Evolutionary conservation across 2,329 filamentous ascomycete genomes (phyloP).

Genomic region (Rosellinia necatrix): DNA sequence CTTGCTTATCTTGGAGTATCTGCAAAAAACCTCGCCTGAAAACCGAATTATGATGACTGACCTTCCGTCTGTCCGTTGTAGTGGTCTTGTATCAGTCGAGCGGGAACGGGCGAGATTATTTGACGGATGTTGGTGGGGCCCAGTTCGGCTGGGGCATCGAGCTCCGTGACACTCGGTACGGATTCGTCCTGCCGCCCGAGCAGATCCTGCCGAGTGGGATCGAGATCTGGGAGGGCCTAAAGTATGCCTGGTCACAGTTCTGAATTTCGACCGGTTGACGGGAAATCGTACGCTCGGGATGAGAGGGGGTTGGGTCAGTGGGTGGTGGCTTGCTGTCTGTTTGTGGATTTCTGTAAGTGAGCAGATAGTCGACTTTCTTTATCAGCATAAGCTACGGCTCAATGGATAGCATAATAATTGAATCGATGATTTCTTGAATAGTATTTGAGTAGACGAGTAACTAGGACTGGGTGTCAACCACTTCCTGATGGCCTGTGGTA

Average conservation of each 20-base stretch:
- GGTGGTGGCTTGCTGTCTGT: not conserved
- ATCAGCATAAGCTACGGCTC: no score
- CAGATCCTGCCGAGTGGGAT: constrained; percentile 45
- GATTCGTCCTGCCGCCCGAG: constrained; percentile 45
- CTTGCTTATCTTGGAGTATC: not conserved
- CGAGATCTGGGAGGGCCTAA: constrained; percentile 42
- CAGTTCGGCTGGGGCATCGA: constrained; percentile 49
- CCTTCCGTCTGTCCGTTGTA: not conserved
- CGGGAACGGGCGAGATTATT: constrained; percentile 36
- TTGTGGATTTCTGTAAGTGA: not conserved
- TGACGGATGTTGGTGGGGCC: constrained; percentile 36
- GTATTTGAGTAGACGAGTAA: no score
- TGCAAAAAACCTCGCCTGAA: no score
- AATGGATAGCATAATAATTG: no score
- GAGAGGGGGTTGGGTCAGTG: no score
- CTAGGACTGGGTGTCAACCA: no score
- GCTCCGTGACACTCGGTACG: constrained; percentile 43
- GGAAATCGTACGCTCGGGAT: no score
- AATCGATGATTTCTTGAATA: no score
- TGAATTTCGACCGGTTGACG: no score
- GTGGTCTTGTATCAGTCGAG: constrained; percentile 37
- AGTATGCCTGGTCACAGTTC: constrained; percentile 34
- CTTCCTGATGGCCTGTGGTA: no score
- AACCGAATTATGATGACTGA: constrained; percentile 1
- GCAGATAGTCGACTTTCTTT: no score